Conservation (phyloP, 2,329 filamentous ascomycete genomes). For the Exutisphaerella laricina region DNA sequence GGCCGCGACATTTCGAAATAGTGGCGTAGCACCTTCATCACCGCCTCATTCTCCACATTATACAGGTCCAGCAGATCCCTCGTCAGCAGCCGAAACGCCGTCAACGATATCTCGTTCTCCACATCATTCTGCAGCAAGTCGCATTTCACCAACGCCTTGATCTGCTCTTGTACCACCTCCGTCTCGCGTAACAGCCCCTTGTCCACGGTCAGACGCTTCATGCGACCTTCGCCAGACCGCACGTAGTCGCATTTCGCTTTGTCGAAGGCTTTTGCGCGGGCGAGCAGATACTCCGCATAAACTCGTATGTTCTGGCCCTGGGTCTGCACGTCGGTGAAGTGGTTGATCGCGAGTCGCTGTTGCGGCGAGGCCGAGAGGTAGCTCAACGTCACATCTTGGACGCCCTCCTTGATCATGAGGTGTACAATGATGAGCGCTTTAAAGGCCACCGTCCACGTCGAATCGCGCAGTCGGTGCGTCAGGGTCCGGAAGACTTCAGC, state of each 20-base stretch:
- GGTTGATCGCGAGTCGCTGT: constrained; percentile 77
- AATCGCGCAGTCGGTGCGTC: constrained; percentile 82
- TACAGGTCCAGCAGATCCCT: constrained; percentile 85
- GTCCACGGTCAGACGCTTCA: constrained; percentile 82
- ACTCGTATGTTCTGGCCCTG: constrained; percentile 92
- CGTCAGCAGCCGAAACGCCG: constrained; percentile 85
- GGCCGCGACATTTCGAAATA: constrained; percentile 98
- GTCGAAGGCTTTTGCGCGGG: constrained; percentile 74
- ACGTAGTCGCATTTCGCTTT: constrained; percentile 89
- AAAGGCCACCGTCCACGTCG: constrained; percentile 99
- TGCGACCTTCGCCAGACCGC: constrained; percentile 68
- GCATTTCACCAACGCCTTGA: constrained; percentile 78
- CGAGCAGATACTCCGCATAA: constrained; percentile 80
- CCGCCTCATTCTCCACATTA: constrained; percentile 91
- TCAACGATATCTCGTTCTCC: constrained; percentile 94
- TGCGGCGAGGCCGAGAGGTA: constrained; percentile 74
- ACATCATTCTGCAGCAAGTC: constrained; percentile 83
- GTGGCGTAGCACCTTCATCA: constrained; percentile 93
- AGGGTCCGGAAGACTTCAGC: constrained; percentile 92
- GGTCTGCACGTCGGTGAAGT: constrained; percentile 89
- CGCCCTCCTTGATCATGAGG: constrained; percentile 94
- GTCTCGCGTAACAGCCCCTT: constrained; percentile 91
- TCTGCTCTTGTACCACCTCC: constrained; percentile 81
- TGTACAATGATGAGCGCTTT: constrained; percentile 95
- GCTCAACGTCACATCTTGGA: constrained; percentile 77